phyloP scores from a whole-genome alignment of 148 eudicot genomes.

The Fagopyrum homotropicum region DNA sequence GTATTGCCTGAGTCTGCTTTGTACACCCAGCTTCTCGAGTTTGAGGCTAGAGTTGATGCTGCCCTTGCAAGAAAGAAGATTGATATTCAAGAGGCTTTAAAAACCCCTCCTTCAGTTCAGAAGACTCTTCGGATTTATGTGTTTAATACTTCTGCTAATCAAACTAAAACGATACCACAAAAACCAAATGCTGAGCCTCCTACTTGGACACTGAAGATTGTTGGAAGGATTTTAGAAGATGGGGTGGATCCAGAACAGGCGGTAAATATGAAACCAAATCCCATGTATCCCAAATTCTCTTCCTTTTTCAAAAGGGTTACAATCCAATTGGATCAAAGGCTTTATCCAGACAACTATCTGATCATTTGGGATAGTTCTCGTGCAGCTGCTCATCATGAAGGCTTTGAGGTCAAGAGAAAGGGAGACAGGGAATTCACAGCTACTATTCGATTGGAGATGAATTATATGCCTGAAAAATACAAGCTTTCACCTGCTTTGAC shows the following conservation, averaged over 20 bases:
- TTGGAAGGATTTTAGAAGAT: conserved; percentile 90
- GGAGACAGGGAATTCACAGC: conserved; percentile 76
- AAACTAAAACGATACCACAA: conserved; percentile 48
- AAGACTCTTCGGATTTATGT: conserved; percentile 88
- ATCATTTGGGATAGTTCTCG: conserved; percentile 89
- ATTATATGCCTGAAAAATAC: conserved; percentile 75
- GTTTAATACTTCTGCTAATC: conserved; percentile 82
- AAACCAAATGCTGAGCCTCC: conserved; percentile 82
- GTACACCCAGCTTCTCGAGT: conserved; percentile 91
- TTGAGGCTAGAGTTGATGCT: conserved; percentile 90
- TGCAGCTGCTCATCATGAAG: conserved; percentile 75
- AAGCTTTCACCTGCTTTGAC: conserved; percentile 78
- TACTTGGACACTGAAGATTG: conserved; percentile 82
- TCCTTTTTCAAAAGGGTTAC: conserved; percentile 75
- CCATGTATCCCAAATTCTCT: conserved; percentile 82
- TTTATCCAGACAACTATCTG: conserved; percentile 80
- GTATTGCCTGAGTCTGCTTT: conserved; percentile 88
- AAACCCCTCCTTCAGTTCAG: conserved; percentile 72
- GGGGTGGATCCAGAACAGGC: conserved; percentile 81
- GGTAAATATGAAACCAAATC: conserved; percentile 50
- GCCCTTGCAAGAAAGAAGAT: conserved; percentile 74
- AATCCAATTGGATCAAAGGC: conserved; percentile 69
- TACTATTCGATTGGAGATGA: conserved; percentile 74
- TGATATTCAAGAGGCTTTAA: conserved; percentile 88
- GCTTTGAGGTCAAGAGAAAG: conserved; percentile 89